Evolutionary conservation across 176 grass and related monocot genomes (phyloP), one percentile per base, ranked within the genome.

Genomic region (Aegilops speltoides): DNA sequence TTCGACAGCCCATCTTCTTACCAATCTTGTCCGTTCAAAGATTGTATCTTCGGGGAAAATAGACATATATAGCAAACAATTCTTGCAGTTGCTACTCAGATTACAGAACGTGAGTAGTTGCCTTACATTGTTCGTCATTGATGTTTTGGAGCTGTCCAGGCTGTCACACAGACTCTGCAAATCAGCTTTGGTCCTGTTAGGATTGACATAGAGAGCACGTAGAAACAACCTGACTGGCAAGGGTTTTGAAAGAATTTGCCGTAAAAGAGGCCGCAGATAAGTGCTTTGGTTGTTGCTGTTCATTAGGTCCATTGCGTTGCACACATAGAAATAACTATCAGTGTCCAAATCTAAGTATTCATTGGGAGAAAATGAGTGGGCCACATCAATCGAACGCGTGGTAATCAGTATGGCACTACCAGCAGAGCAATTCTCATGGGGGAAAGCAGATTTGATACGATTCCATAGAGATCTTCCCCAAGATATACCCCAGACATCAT

Each of bases 1-100:
- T 85, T 85, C 83, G 36, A 54, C 33, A 8, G 22, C 62, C 50
- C 31, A 85, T 85, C 56, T 83, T 68, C 67, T 82, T 4, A 54
- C 24, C 1, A 88, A 50, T 31, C 64, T 82, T 31, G 28, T 6
- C 1, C 68, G 17, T 34, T 31, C 7, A 48, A 77, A 8, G 26
- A 17, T 54, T 3, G 19, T 4, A 20, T 32, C 2, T 28, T 24
- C 3, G 9, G 24, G 86, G 79, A 88, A 80, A 2, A 31, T 82
- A 7, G 43, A 25, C 12, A 59, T 37, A 82, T 88, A 79, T 7
- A 71, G 20, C 24, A 74, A 54, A 17, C 86, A 88, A 13, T 61
- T 36, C 68, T 52, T 29, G 43, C 59, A 81, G 32, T 19, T 34
- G 32, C 1, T 67, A 29, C 14, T 50, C 14, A 50, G 46, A 50